Base-by-base conservation (phyloP, 2,329 filamentous ascomycete genomes). In the Fusarium sp. region DNA sequence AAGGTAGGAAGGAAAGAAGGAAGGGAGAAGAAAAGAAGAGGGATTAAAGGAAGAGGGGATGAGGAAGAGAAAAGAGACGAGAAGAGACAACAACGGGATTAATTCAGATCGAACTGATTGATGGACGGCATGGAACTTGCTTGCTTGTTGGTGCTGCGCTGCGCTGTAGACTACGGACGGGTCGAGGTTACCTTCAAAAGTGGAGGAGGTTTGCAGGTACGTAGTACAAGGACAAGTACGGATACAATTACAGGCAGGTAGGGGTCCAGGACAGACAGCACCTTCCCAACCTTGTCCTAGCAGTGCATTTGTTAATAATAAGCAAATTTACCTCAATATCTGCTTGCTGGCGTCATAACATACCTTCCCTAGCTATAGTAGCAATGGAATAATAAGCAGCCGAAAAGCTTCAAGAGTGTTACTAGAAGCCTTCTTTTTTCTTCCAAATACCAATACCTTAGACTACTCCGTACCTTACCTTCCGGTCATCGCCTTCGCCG, bases 401-500 rank as follows among this genome's bases (percentile, higher is more conserved):
- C 25, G 3, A 25, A 25, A 25, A 25, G 3, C 25, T 25, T 25
- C 7, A 25, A 56, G 36, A 56, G 42, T n/a, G n/a, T 8, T 10
- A 56, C 31, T 54, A 54, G 51, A 55, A 55, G 43, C 36, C 4
- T n/a, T 29, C 21, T n/a, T 20, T 36, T 11, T 31, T 14, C 13
- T 25, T 55, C 49, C 9, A 56, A 31, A 37, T 39, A n/a, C n/a
- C n/a, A n/a, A n/a, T n/a, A n/a, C n/a, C n/a, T n/a, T n/a, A n/a
- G n/a, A n/a, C n/a, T n/a, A n/a, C n/a, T n/a, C n/a, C 25, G 10
- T 25, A 25, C 10, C 25, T 25, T 3, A 25, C 25, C 25, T 8
- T 25, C 23, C 23, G 8, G n/a, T 27, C 33, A 31, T 66, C 63
- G 63, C 63, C 42, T 18, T 66, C 55, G 61, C 63, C 48, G 55